Evolutionary conservation across 345 rosid species (phyloP).

Genomic region (Carallia pectinifolia): DNA sequence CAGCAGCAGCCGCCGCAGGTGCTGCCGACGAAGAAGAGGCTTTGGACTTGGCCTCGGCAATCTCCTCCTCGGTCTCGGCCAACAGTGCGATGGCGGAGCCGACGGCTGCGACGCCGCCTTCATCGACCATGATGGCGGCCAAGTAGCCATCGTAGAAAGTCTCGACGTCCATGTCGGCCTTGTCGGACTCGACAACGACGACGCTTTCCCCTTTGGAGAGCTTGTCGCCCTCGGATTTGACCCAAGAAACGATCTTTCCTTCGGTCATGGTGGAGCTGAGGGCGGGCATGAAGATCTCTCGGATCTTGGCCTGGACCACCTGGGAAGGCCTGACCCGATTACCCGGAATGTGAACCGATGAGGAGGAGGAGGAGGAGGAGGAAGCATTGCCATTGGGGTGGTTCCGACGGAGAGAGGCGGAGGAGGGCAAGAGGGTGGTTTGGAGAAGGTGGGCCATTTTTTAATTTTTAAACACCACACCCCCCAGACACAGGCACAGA

Average conservation of each 20-base stretch:
- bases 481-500: not conserved
- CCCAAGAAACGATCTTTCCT: constrained; percentile 95
- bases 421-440: constrained; percentile 51
- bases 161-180: constrained; percentile 99
- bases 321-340: constrained; percentile 10
- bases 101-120: constrained; percentile 86
- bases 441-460: constrained; percentile 71
- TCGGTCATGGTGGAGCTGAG: constrained; percentile 95
- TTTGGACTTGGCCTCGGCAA: constrained; percentile 65
- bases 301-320: constrained; percentile 60
- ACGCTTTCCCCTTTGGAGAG: constrained; percentile 89
- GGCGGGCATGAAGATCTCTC: constrained; percentile 99
- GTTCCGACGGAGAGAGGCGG: constrained; percentile 30
- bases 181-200: constrained; percentile 92
- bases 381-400: constrained; percentile 1
- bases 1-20: constrained; percentile 14
- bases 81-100: constrained; percentile 90
- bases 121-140: constrained; percentile 92
- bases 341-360: constrained; percentile 14
- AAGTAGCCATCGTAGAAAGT: constrained; percentile 86
- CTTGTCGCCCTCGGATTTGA: constrained; percentile 87
- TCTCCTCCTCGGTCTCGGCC: constrained; percentile 81
- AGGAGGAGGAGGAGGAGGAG: not conserved
- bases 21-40: constrained; percentile 40
- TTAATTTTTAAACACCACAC: not conserved